Conservation (phyloP, 495 filamentous ascomycete species). For the Podospora fimiseda region DNA sequence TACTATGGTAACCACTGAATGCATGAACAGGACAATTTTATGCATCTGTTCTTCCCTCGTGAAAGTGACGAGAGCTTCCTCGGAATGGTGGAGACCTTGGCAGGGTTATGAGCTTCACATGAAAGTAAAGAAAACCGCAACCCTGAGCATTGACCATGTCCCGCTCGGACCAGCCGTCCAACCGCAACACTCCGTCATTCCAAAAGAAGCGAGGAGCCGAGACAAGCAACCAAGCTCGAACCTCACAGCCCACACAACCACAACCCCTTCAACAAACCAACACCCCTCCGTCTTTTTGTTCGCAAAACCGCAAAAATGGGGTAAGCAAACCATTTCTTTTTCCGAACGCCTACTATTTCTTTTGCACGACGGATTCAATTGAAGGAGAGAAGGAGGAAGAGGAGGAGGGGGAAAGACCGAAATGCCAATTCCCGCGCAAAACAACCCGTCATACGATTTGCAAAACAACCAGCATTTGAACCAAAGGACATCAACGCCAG, state of each 20-base stretch:
- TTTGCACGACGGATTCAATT: not conserved
- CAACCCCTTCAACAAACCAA: constrained; percentile 4
- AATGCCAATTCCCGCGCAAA: constrained; percentile 3
- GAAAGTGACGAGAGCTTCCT: no score
- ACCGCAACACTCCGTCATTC: not conserved
- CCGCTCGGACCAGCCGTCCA: not conserved
- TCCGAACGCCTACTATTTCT: not conserved
- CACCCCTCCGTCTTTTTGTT: constrained; percentile 6
- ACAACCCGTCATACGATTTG: constrained; percentile 2
- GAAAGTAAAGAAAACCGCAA: constrained; percentile 1
- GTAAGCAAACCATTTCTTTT: constrained; percentile 11
- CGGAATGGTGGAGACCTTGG: not conserved
- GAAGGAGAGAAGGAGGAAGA: not conserved
- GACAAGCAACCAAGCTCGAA: not conserved
- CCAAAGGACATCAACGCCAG: no score
- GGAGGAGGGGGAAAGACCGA: not conserved
- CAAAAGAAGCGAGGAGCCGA: no score
- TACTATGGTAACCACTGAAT: not conserved
- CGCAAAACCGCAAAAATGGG: constrained; percentile 15
- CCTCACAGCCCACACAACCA: constrained; percentile 16
- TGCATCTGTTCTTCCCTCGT: no score
- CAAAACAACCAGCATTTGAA: no score
- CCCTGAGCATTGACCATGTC: constrained; percentile 10
- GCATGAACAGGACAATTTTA: no score
- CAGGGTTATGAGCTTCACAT: constrained; percentile 5